Conservation (phyloP, 1,284 basidiomycete species). For the Apiotrichum veenhuisii region DNA sequence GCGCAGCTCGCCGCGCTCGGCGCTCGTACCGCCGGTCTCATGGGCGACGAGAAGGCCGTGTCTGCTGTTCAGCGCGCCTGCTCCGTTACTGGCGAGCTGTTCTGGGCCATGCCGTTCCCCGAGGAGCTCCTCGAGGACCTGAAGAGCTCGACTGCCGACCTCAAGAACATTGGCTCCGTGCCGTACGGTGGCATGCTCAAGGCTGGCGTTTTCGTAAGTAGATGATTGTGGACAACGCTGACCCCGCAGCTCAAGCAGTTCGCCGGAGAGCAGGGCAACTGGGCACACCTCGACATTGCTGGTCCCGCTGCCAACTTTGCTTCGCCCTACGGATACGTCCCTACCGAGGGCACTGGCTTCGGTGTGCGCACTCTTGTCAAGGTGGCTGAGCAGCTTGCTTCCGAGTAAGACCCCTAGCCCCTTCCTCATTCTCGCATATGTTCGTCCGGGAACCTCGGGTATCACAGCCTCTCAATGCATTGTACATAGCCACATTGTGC, state of each 20-base stretch:
- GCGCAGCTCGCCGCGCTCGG: constrained; percentile 19
- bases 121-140: constrained; percentile 21
- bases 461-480: too few relatives aligned
- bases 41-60: constrained; percentile 19
- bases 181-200: constrained; percentile 19
- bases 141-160: constrained; percentile 14
- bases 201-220: constrained; percentile 17
- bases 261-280: constrained; percentile 20
- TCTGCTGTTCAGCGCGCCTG: constrained; percentile 11
- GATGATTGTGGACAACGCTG: background rate
- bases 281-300: constrained; percentile 22
- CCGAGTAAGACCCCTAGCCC: too few relatives aligned
- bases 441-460: too few relatives aligned
- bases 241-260: constrained; percentile 15
- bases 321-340: constrained; percentile 12
- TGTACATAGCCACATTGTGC: too few relatives aligned
- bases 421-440: too few relatives aligned
- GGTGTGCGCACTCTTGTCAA: constrained; percentile 17
- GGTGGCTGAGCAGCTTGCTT: constrained; percentile 18
- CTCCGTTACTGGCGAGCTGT: constrained; percentile 8
- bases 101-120: constrained; percentile 22
- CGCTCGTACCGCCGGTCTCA: constrained; percentile 18
- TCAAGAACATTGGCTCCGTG: constrained; percentile 14
- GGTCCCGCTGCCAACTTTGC: constrained; percentile 18
- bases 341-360: constrained; percentile 20